These are phyloP conservation scores for Colletotrichum endophyticum DNA, from an alignment of 2,329 filamentous ascomycete genomes.

Conservation along the genomic window DNA sequence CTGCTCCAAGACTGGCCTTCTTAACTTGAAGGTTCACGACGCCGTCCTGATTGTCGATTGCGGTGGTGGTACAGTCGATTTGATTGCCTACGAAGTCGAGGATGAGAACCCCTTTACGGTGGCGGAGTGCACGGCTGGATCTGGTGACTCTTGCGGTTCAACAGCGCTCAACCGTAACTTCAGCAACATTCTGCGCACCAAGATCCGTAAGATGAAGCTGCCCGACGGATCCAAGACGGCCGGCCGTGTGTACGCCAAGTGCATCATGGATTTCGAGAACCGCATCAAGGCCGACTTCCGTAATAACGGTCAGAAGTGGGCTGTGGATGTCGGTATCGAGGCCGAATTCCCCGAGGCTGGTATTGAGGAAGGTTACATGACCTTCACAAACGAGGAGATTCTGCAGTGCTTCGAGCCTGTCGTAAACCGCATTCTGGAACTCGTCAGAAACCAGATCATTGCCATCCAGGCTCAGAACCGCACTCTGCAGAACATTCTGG, in stretches of 20 bases:
- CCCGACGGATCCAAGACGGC: slow-evolving; percentile 96
- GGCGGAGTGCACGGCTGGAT: slow-evolving; percentile 95
- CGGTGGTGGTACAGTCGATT: slow-evolving; percentile 96
- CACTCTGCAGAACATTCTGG: slow-evolving; percentile 91
- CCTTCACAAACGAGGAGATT: slow-evolving; percentile 98
- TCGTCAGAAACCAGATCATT: slow-evolving; percentile 98
- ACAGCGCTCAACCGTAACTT: slow-evolving; percentile 98
- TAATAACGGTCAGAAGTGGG: slow-evolving; percentile 99
- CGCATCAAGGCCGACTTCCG: slow-evolving; percentile 99
- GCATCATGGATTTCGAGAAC: slow-evolving; percentile 99
- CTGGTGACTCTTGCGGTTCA: slow-evolving; percentile 97
- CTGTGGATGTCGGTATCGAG: slow-evolving; percentile 97
- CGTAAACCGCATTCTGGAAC: slow-evolving; percentile 93
- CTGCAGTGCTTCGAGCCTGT: slow-evolving; percentile 98
- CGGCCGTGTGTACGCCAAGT: slow-evolving; percentile 98
- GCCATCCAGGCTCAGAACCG: slow-evolving; percentile 98
- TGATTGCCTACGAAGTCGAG: slow-evolving; percentile 98
- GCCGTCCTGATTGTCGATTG: slow-evolving; percentile 98
- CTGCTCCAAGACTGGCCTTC: slow-evolving; percentile 93
- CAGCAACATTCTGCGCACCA: slow-evolving; percentile 95
- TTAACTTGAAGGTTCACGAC: slow-evolving; percentile 98
- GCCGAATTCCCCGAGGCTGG: slow-evolving; percentile 96
- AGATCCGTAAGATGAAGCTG: slow-evolving; percentile 99
- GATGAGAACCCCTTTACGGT: slow-evolving; percentile 98
- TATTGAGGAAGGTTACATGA: slow-evolving; percentile 99